phyloP scores from a whole-genome alignment of 352 stramenopile genomes.

The Globisporangium paddicum region DNA sequence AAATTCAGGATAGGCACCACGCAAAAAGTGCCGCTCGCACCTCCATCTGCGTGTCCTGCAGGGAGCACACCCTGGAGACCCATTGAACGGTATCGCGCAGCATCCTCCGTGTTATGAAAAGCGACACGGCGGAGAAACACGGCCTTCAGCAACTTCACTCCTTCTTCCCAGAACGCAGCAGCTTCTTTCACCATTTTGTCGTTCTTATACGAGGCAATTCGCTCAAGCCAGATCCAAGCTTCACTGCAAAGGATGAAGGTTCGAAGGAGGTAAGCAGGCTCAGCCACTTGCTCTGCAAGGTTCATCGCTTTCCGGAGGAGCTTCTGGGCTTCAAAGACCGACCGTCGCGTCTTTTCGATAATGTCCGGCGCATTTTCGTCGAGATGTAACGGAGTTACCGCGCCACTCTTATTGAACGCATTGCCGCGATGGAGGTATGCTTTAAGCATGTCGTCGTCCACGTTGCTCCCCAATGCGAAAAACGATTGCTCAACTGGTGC shows the following conservation, averaged over 20 bases:
- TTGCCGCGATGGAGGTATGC: conserved; percentile 1
- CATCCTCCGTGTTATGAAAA: conserved; percentile 37
- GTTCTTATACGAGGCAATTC: conserved; percentile 71
- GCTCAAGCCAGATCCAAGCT: conserved; percentile 78
- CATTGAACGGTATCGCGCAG: not conserved
- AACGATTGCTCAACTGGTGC: conserved; percentile 65
- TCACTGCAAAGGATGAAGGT: conserved; percentile 61
- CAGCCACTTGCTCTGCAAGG: conserved; percentile 63
- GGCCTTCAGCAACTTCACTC: conserved; percentile 63
- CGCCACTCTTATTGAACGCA: conserved; percentile 4
- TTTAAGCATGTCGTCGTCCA: conserved; percentile 66
- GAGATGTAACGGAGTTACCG: not conserved
- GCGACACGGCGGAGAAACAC: conserved; percentile 76
- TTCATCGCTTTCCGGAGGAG: conserved; percentile 58
- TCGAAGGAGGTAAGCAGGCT: conserved; percentile 47
- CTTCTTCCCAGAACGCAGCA: conserved; percentile 77
- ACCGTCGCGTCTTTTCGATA: conserved; percentile 59
- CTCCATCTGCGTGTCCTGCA: not conserved
- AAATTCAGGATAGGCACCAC: conserved; percentile 83
- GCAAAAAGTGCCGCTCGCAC: conserved; percentile 45
- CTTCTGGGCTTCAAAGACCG: conserved; percentile 56
- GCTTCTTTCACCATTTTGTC: conserved; percentile 72
- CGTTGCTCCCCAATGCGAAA: conserved; percentile 62
- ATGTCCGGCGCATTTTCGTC: conserved; percentile 17
- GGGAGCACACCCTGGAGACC: not conserved